Percentiles rank a stretch among this genome's conserved stretches.
These are phyloP conservation scores for Phellinidium pouzarii DNA, from an alignment of 1,284 basidiomycete species.

Conservation along the genomic window DNA sequence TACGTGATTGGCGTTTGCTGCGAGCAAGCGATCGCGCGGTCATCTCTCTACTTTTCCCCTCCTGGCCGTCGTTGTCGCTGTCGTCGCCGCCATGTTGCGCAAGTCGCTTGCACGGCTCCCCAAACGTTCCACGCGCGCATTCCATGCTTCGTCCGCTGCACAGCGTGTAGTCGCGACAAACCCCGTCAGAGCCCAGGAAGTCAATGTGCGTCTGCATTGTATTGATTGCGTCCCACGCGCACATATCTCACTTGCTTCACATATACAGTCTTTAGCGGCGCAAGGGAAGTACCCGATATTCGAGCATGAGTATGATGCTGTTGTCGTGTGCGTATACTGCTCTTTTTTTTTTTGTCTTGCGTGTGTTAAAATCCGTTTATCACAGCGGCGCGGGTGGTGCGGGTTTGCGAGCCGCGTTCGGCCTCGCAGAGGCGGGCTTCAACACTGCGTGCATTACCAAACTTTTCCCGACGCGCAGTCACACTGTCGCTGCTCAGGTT, in stretches of 20 bases:
- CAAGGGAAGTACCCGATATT: constrained; percentile 87
- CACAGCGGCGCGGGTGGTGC: constrained; percentile 93
- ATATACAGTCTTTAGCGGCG: constrained; percentile 61
- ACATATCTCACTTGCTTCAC: constrained; percentile 15
- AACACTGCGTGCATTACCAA: constrained; percentile 99
- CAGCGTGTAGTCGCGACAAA: constrained; percentile 66
- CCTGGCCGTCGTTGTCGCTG: constrained; percentile 15
- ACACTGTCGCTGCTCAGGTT: constrained; percentile 97
- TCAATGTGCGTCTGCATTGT: constrained; percentile 44
- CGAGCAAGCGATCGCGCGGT: background rate
- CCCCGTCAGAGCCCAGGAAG: constrained; percentile 79
- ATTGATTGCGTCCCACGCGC: constrained; percentile 9
- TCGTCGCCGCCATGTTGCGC: constrained; percentile 26
- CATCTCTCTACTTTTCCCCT: constrained; percentile 5
- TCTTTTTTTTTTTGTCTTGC: background rate
- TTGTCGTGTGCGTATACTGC: constrained; percentile 76
- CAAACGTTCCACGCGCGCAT: constrained; percentile 44
- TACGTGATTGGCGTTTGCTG: constrained; percentile 9
- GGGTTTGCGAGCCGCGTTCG: constrained; percentile 96
- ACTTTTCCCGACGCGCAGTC: constrained; percentile 98
- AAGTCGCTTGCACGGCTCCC: constrained; percentile 38
- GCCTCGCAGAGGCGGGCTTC: constrained; percentile 96
- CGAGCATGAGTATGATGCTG: constrained; percentile 96
- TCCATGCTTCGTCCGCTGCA: constrained; percentile 54
- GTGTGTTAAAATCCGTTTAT: constrained; percentile 6